Evolutionary conservation across 495 filamentous ascomycete genomes (phyloP).

Genomic region (Achaetomiella virescens): DNA sequence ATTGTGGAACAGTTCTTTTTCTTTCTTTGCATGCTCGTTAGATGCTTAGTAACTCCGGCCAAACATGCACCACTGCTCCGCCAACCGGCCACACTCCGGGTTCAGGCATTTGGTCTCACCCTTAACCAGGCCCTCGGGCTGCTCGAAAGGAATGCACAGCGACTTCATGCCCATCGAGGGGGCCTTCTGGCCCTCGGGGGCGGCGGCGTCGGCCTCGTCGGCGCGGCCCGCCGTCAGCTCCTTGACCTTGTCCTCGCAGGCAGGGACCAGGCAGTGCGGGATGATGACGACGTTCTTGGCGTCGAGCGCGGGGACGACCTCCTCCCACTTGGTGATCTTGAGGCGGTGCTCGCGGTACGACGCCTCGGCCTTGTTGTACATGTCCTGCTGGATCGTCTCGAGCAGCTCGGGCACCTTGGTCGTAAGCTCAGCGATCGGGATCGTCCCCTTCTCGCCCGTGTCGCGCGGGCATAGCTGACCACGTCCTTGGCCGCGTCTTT

Average conservation of each 20-base stretch:
- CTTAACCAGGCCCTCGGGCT: constrained; percentile 69
- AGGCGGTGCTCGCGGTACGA: constrained; percentile 73
- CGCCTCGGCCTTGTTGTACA: constrained; percentile 76
- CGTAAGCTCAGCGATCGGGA: constrained; percentile 64
- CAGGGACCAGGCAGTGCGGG: constrained; percentile 70
- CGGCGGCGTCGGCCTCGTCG: constrained; percentile 54
- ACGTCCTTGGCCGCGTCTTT: constrained; percentile 81
- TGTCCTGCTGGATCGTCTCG: constrained; percentile 78
- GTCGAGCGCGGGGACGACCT: constrained; percentile 82
- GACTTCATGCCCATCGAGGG: constrained; percentile 97
- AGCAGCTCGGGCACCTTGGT: constrained; percentile 70
- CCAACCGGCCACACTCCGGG: constrained; percentile 67
- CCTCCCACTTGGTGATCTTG: constrained; percentile 76
- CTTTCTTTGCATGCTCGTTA: not conserved
- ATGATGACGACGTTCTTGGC: constrained; percentile 86
- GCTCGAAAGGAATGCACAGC: constrained; percentile 95
- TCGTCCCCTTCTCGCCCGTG: constrained; percentile 69
- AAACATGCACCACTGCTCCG: constrained; percentile 83
- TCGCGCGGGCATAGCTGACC: constrained; percentile 79
- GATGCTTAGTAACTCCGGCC: constrained; percentile 55
- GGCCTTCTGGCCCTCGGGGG: constrained; percentile 68
- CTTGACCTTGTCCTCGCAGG: constrained; percentile 93
- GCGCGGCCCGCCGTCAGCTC: constrained; percentile 69
- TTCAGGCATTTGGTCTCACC: constrained; percentile 86
- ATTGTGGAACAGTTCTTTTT: not conserved